Evolutionary conservation across 352 stramenopile species (phyloP).

Genomic region (Phytophthora sansomeana): DNA sequence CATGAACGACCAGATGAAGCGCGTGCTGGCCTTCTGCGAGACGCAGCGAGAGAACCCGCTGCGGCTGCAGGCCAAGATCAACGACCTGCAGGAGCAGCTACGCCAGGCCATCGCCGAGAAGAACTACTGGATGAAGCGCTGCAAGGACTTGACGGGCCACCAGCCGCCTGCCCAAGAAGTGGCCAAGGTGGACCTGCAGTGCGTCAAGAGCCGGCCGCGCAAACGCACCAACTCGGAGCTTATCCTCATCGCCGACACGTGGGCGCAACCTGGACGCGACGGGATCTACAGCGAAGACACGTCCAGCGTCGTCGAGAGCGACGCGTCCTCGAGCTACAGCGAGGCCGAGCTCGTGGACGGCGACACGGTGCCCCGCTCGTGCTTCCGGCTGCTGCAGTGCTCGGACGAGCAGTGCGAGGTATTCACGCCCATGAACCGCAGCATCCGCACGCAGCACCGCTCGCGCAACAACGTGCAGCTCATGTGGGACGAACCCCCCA

Average conservation of each 20-base stretch:
- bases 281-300: constrained; percentile 79
- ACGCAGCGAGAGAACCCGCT: constrained; percentile 75
- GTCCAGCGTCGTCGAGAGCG: constrained; percentile 53
- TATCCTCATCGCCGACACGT: constrained; percentile 82
- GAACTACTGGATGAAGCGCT: constrained; percentile 92
- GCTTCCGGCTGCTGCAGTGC: constrained; percentile 85
- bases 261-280: constrained; percentile 67
- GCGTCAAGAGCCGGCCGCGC: constrained; percentile 59
- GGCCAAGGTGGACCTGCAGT: constrained; percentile 49
- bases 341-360: constrained; percentile 46
- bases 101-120: constrained; percentile 82
- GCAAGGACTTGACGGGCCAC: constrained; percentile 71
- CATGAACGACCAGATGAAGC: constrained; percentile 85
- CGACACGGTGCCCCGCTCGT: constrained; percentile 48
- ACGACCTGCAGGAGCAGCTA: constrained; percentile 82
- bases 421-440: constrained; percentile 87
- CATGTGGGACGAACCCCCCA: constrained; percentile 88
- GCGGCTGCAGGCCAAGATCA: constrained; percentile 79
- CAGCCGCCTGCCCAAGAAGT: constrained; percentile 41
- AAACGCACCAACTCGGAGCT: constrained; percentile 88
- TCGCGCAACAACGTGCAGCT: constrained; percentile 91
- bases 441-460: constrained; percentile 86
- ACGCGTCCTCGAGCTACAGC: constrained; percentile 57
- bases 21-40: constrained; percentile 83
- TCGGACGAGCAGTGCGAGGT: constrained; percentile 91